Evolutionary conservation across 2,329 filamentous ascomycete species (phyloP).

Genomic region (Trichophyton simii): DNA sequence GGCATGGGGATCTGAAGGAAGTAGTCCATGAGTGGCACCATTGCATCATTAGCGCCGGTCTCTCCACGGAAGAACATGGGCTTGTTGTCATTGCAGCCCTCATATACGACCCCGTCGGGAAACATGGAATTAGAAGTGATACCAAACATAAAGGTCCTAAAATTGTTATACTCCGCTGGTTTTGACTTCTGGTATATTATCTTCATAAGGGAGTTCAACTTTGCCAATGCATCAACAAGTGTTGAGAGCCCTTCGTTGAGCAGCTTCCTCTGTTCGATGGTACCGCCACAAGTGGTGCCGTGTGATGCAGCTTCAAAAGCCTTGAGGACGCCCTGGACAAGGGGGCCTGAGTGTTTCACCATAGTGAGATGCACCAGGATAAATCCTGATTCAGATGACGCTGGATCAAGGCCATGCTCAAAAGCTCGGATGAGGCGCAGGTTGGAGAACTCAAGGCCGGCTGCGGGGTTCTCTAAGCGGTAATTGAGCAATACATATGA

Average conservation of each 20-base stretch:
- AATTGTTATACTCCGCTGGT: not conserved
- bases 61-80: constrained; percentile 1
- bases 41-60: not conserved
- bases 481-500: not conserved
- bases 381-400: not conserved
- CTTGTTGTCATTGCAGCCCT: not conserved
- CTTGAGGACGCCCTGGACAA: not conserved
- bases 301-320: not conserved
- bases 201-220: not conserved
- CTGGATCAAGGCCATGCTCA: not conserved
- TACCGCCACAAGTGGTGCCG: not conserved
- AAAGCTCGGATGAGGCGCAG: not conserved
- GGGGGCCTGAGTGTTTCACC: not conserved
- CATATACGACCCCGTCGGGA: not conserved
- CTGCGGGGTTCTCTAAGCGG: not conserved
- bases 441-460: not conserved
- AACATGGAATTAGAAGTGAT: constrained; percentile 1
- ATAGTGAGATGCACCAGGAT: not conserved
- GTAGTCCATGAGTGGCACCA: not conserved
- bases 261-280: not conserved
- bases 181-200: not conserved
- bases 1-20: constrained; percentile 1
- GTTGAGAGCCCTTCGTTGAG: not conserved
- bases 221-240: not conserved
- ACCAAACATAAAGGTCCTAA: not conserved